Percentiles rank a stretch among this genome's conserved stretches.
These are phyloP conservation scores for Diaporthe sp. DNA, from an alignment of 2,329 filamentous ascomycete species.

Conservation along the genomic window DNA sequence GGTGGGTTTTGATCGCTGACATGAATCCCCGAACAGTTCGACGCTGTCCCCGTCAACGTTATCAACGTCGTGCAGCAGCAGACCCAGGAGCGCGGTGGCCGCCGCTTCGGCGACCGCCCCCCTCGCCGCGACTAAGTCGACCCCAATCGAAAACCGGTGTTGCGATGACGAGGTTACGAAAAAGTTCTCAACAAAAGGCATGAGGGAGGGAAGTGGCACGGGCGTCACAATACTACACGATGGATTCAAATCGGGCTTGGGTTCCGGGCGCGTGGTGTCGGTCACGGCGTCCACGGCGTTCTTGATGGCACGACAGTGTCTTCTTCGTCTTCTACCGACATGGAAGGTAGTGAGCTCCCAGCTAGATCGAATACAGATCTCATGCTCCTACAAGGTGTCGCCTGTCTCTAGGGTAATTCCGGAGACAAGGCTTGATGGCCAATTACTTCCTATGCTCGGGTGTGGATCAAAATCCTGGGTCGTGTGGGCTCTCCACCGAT, in stretches of 20 bases:
- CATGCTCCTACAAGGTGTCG: slow-evolving; percentile 84
- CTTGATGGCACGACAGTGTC: slow-evolving; percentile 35
- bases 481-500: slow-evolving; percentile 24
- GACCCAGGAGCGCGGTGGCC: slow-evolving; percentile 79
- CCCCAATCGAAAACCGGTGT: slow-evolving; percentile 6
- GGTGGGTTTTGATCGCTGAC: slow-evolving; percentile 24
- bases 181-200: slow-evolving; percentile 46
- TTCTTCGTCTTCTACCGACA: slow-evolving; percentile 50
- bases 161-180: slow-evolving; percentile 41
- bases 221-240: slow-evolving; percentile 40
- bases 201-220: slow-evolving; percentile 51
- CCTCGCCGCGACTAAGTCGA: slow-evolving; percentile 61
- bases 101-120: slow-evolving; percentile 60
- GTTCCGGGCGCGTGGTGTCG: slow-evolving; percentile 59
- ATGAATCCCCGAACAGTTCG: slow-evolving; percentile 76
- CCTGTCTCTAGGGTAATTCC: slow-evolving; percentile 73
- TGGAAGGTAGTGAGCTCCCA: slow-evolving; percentile 69
- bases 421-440: slow-evolving; percentile 95
- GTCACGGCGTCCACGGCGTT: slow-evolving; percentile 64
- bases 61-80: slow-evolving; percentile 91
- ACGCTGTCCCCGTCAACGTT: slow-evolving; percentile 97
- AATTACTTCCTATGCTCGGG: slow-evolving; percentile 59
- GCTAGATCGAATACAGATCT: slow-evolving; percentile 74
- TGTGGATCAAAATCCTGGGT: slow-evolving; percentile 21
- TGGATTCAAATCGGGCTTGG: slow-evolving; percentile 39